Percentiles rank a stretch among this genome's conserved stretches.
Evolutionary conservation across 768 basidiomycete genomes (phyloP).

Genomic region (Mycena maculata): DNA sequence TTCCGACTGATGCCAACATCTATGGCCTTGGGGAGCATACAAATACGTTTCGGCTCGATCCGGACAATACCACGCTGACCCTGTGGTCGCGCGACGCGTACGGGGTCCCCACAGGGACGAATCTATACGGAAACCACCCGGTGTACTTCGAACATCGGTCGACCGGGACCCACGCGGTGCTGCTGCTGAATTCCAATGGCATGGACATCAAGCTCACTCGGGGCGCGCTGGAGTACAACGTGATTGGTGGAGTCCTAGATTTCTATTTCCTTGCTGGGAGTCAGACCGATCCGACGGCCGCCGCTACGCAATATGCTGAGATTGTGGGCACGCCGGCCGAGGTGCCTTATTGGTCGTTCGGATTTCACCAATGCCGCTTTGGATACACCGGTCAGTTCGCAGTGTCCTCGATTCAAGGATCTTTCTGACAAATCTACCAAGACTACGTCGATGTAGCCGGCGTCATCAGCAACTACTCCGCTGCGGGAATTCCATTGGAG

Average conservation of each 20-base stretch:
- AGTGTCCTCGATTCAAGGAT: background rate
- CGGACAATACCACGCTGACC: constrained; percentile 59
- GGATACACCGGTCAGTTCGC: constrained; percentile 64
- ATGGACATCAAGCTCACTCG: constrained; percentile 80
- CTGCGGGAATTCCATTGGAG: constrained; percentile 73
- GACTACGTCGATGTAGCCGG: constrained; percentile 72
- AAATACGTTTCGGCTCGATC: constrained; percentile 68
- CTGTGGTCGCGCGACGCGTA: constrained; percentile 77
- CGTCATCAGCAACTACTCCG: constrained; percentile 72
- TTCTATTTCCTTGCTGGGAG: constrained; percentile 84
- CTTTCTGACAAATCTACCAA: constrained; percentile 36
- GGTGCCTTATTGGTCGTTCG: constrained; percentile 81
- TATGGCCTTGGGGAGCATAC: constrained; percentile 86
- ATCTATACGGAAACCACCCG: constrained; percentile 80
- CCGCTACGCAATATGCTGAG: constrained; percentile 76
- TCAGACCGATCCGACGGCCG: constrained; percentile 64
- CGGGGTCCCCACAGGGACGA: constrained; percentile 67
- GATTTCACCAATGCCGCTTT: constrained; percentile 79
- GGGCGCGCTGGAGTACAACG: constrained; percentile 74
- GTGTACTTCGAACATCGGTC: constrained; percentile 78
- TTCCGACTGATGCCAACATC: constrained; percentile 73
- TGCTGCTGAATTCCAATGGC: constrained; percentile 76
- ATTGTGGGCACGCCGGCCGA: constrained; percentile 75
- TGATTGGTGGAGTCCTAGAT: constrained; percentile 82
- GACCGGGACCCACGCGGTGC: constrained; percentile 76